These are phyloP conservation scores for Plasmodium inui DNA, from an alignment of 169 alveolate genomes.

Conservation along the genomic window DNA sequence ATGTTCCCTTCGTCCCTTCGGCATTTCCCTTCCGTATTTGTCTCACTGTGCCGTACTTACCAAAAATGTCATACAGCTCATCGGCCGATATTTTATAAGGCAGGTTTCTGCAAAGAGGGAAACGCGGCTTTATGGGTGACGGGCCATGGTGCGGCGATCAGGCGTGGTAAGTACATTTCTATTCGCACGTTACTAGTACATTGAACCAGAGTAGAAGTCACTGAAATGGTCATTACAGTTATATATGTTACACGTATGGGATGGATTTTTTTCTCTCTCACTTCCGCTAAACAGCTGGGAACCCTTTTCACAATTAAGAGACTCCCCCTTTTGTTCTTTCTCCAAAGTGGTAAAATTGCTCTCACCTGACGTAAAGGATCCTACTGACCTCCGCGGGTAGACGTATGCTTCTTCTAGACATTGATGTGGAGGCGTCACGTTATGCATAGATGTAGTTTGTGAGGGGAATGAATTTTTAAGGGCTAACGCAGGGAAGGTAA, in stretches of 20 bases:
- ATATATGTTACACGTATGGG: not conserved
- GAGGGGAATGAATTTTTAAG: not conserved
- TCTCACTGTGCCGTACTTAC: constrained; percentile 98
- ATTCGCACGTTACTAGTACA: not conserved
- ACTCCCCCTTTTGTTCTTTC: not conserved
- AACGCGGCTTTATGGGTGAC: not conserved
- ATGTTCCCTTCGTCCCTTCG: constrained; percentile 95
- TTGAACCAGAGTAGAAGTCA: not conserved
- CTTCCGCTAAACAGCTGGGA: not conserved
- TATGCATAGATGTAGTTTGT: not conserved
- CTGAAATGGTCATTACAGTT: not conserved
- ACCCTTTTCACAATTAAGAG: not conserved
- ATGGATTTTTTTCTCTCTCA: not conserved
- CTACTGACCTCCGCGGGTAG: constrained; percentile 79
- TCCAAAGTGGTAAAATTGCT: not conserved
- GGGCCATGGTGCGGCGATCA: not conserved
- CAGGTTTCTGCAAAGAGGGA: constrained; percentile 80
- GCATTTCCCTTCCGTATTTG: constrained; percentile 96
- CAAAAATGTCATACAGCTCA: constrained; percentile 98
- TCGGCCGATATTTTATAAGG: constrained; percentile 93
- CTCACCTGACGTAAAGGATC: constrained; percentile 77
- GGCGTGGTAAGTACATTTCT: not conserved
- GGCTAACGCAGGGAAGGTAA: not conserved
- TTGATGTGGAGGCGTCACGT: constrained; percentile 11
- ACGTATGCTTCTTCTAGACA: constrained; percentile 76